Conservation (phyloP, 2,329 filamentous ascomycete species). For the Cylindrodendrum hubeiense region DNA sequence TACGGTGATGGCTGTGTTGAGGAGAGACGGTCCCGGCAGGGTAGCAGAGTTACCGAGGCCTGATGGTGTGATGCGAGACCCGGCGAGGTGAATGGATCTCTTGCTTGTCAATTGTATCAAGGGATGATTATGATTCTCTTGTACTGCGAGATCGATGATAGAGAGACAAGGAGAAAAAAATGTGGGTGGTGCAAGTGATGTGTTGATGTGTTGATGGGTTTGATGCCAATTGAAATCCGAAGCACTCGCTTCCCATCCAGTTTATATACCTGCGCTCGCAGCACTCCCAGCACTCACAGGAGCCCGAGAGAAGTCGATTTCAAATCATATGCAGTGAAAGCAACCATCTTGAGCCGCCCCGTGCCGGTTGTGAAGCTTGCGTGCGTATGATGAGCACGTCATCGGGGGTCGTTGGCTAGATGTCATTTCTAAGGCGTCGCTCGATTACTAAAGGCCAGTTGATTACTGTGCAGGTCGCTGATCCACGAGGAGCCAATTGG, state of each 20-base stretch:
- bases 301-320: constrained; percentile 37
- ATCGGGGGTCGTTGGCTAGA: constrained; percentile 38
- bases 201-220: not conserved
- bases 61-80: constrained; percentile 1
- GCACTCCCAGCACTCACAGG: too few relatives aligned
- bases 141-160: not conserved
- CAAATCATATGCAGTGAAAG: constrained; percentile 41
- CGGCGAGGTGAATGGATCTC: not conserved
- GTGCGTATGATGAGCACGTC: constrained; percentile 39
- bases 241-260: constrained; percentile 17
- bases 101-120: not conserved
- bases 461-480: constrained; percentile 37
- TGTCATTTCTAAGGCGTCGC: constrained; percentile 35
- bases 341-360: constrained; percentile 27
- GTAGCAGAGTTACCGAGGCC: constrained; percentile 9
- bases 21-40: not conserved
- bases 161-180: not conserved
- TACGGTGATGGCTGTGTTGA: not conserved
- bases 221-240: constrained; percentile 6
- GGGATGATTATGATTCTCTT: not conserved
- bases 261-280: constrained; percentile 31
- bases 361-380: constrained; percentile 33
- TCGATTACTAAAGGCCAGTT: constrained; percentile 39
- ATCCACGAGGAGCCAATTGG: not conserved
- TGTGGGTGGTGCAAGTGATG: not conserved